Percentiles rank a stretch among this genome's conserved stretches.
Evolutionary conservation across 2,329 filamentous ascomycete genomes (phyloP).

Genomic region (Fusarium tupiense): DNA sequence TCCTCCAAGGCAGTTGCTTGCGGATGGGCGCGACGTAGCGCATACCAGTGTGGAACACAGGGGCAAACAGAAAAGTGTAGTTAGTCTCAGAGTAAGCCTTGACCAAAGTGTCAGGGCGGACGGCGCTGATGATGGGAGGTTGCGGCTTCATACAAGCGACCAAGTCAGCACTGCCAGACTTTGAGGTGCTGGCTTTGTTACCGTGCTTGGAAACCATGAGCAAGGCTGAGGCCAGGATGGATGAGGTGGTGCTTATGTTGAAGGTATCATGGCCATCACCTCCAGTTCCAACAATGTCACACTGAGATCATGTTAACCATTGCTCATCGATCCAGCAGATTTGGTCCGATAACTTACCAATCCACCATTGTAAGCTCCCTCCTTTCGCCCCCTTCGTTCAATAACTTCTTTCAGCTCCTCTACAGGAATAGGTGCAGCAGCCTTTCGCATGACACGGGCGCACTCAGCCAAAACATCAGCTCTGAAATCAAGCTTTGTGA

Average conservation of each 20-base stretch:
- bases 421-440: conserved; percentile 77
- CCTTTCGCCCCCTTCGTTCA: conserved; percentile 66
- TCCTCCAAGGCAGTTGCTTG: conserved; percentile 89
- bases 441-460: conserved; percentile 83
- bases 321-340: neutral
- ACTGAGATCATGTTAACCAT: conserved; percentile 50
- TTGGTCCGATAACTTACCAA: conserved; percentile 66
- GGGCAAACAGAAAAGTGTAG: conserved; percentile 95
- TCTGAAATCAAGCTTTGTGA: conserved; percentile 84
- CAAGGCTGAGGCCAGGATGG: conserved; percentile 87
- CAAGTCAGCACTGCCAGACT: conserved; percentile 94
- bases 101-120: conserved; percentile 76
- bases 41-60: conserved; percentile 97
- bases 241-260: conserved; percentile 96
- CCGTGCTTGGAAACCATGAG: conserved; percentile 94
- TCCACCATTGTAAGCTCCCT: conserved; percentile 83
- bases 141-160: conserved; percentile 78
- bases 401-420: conserved; percentile 69
- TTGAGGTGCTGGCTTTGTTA: conserved; percentile 93
- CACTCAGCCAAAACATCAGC: conserved; percentile 88
- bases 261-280: conserved; percentile 98
- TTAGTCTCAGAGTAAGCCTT: conserved; percentile 82
- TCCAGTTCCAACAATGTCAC: conserved; percentile 97
- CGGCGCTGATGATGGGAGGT: conserved; percentile 77
- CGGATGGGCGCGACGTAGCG: conserved; percentile 86